Evolutionary conservation across 2,329 filamentous ascomycete species (phyloP), one percentile per base, ranked within the genome.

Genomic region (Hypoxylon sp.): DNA sequence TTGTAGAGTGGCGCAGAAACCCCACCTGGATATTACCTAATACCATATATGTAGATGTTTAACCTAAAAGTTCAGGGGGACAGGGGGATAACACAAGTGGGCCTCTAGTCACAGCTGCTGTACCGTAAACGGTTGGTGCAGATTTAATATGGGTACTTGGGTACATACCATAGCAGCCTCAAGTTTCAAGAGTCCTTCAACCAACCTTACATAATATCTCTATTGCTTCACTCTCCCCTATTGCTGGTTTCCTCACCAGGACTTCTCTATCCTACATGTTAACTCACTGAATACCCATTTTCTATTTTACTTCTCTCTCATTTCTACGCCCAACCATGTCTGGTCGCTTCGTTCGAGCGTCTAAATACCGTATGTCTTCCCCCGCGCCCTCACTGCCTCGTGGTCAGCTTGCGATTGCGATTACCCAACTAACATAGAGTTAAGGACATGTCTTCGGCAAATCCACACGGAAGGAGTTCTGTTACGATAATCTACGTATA

Each of bases 371-470:
- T 91, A 84, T 78, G 87, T 84, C 35, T 53, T 68, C 65, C 65
- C 68, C 64, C 68, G 4, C 74, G 70, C 61, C 29, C 29, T 55
- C 65, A 67, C 63, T 63, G 54, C 58, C 47, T 55, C 35, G 24
- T 2, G n/a, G 35, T 22, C 14, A 56, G 57, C 61, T 64, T 64
- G 47, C 72, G 65, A 55, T 54, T 67, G 67, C 70, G 44, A 74
- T 78, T 66, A 67, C 70, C 70, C 72, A 29, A 70, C 74, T 76
- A 71, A 74, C 73, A 63, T 71, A 66, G 70, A 52, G 3, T 65
- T 63, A 81, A 98, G 95, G 95, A 87, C 96, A 99, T 87, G 92
- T 99, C 84, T 99, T 98, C 85, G 96, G 96, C 80, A 96, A 97
- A 84, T 85, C 94, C 70, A 97, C 94, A 73, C 91, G 93, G 83